Evolutionary conservation across 768 basidiomycete genomes (phyloP).

Genomic region (Megacollybia marginata): DNA sequence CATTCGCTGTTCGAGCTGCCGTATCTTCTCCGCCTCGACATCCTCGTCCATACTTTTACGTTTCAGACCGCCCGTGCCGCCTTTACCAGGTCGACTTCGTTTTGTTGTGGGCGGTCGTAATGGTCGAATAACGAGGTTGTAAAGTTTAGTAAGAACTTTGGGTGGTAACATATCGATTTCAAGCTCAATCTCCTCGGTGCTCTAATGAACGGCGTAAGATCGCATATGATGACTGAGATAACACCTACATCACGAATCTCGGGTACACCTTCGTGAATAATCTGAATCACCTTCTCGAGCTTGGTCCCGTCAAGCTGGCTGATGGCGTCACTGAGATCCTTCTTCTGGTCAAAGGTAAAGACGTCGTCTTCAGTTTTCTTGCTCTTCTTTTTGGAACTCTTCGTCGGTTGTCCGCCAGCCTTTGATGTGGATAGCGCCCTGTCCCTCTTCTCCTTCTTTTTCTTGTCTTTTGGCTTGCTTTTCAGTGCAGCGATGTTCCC

Average conservation of each 20-base stretch:
- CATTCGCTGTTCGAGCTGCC: conserved; percentile 83
- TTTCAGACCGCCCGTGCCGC: conserved; percentile 84
- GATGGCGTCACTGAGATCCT: conserved; percentile 95
- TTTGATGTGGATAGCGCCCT: conserved; percentile 59
- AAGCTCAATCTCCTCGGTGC: conserved; percentile 96
- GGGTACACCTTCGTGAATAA: conserved; percentile 91
- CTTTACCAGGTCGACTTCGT: conserved; percentile 63
- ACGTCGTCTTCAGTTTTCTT: conserved; percentile 79
- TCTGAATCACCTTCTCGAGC: conserved; percentile 86
- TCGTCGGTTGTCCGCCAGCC: conserved; percentile 29
- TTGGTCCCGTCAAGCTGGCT: conserved; percentile 74
- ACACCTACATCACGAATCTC: conserved; percentile 82
- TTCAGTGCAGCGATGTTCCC: conserved; percentile 62
- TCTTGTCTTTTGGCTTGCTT: conserved; percentile 58
- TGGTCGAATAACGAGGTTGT: conserved; percentile 90
- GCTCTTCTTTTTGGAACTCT: conserved; percentile 46
- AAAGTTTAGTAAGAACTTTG: conserved; percentile 82
- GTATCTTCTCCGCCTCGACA: conserved; percentile 92
- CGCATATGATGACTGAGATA: conserved; percentile 5
- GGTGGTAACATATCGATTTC: conserved; percentile 92
- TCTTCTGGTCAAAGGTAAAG: conserved; percentile 94
- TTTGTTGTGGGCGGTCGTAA: conserved; percentile 59
- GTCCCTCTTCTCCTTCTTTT: conserved; percentile 53
- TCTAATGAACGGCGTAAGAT: conserved; percentile 37
- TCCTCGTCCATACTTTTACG: conserved; percentile 97